Conservation (phyloP, 2,329 filamentous ascomycete species). For the Colletotrichum musicola region DNA sequence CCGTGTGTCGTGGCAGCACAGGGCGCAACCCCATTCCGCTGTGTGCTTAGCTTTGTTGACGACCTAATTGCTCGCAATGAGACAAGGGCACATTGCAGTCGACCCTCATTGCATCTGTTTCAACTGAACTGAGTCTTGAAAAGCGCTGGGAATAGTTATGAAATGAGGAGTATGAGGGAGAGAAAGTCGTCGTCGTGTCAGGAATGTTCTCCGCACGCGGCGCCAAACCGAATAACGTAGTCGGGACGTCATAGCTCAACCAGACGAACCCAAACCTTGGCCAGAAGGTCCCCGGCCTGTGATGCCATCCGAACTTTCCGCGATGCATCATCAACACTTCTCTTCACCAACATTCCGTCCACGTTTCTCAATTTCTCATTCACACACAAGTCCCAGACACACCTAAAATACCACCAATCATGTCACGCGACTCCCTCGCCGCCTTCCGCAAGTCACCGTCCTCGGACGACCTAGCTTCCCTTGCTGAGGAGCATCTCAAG, state of each 20-base stretch:
- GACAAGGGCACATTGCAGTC: no score
- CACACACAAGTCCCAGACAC: not conserved
- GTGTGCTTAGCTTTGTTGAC: no score
- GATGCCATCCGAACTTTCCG: not conserved
- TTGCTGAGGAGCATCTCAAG: slow-evolving; percentile 70
- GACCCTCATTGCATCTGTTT: no score
- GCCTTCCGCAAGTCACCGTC: slow-evolving; percentile 49
- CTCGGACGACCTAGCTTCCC: slow-evolving; percentile 62
- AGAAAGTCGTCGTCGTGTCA: not conserved
- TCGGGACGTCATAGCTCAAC: slow-evolving; percentile 24
- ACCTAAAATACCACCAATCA: not conserved
- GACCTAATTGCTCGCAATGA: no score
- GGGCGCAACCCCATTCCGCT: no score
- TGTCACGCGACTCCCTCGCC: slow-evolving; percentile 45
- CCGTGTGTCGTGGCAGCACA: no score
- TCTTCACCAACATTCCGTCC: not conserved
- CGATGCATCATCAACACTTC: not conserved
- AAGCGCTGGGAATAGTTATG: not conserved
- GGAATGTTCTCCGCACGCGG: slow-evolving; percentile 15
- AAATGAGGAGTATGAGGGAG: not conserved
- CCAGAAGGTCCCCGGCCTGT: not conserved
- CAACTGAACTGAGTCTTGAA: not conserved
- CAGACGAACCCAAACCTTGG: slow-evolving; percentile 7
- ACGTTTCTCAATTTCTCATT: not conserved
- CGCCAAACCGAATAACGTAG: slow-evolving; percentile 14